Percentiles rank a stretch among this genome's conserved stretches.
Evolutionary conservation across 2,329 filamentous ascomycete species (phyloP).

Genomic region (Ustulina deusta): DNA sequence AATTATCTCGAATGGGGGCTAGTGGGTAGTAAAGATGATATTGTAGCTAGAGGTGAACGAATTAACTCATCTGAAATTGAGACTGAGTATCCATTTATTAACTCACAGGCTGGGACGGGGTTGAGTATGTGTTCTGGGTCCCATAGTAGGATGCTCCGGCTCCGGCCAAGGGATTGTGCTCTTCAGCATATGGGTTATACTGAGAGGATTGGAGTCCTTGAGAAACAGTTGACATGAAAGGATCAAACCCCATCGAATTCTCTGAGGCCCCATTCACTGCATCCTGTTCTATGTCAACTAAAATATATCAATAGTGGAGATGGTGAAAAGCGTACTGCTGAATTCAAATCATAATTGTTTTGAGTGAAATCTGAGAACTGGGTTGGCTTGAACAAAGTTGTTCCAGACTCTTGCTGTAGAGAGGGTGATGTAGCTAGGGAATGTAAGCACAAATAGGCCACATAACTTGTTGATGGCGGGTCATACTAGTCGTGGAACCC

Average conservation of each 20-base stretch:
- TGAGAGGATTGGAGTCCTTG: conserved; percentile 64
- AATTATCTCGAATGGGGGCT: conserved; percentile 77
- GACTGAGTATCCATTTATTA: conserved; percentile 8
- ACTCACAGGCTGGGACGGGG: conserved; percentile 71
- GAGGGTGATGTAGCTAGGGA: conserved; percentile 53
- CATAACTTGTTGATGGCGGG: background rate
- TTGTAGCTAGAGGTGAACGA: conserved; percentile 68
- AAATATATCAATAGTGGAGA: background rate
- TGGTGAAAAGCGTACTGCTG: conserved; percentile 56
- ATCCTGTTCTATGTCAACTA: conserved; percentile 44
- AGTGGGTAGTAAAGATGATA: conserved; percentile 94
- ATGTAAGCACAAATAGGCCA: conserved; percentile 29
- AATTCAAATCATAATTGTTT: conserved; percentile 64
- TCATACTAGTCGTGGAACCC: conserved; percentile 48
- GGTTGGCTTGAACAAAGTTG: conserved; percentile 66
- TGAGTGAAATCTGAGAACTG: conserved; percentile 70
- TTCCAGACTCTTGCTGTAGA: conserved; percentile 58
- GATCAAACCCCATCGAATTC: conserved; percentile 65
- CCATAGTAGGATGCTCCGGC: conserved; percentile 75
- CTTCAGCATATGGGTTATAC: conserved; percentile 83
- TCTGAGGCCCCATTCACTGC: conserved; percentile 47
- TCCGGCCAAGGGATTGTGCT: conserved; percentile 68
- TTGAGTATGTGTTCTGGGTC: conserved; percentile 63
- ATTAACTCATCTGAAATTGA: background rate
- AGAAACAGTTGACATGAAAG: conserved; percentile 70